Evolutionary conservation across 371 early-diverging fungal species (phyloP).

Genomic region (Mucor racemosus): DNA sequence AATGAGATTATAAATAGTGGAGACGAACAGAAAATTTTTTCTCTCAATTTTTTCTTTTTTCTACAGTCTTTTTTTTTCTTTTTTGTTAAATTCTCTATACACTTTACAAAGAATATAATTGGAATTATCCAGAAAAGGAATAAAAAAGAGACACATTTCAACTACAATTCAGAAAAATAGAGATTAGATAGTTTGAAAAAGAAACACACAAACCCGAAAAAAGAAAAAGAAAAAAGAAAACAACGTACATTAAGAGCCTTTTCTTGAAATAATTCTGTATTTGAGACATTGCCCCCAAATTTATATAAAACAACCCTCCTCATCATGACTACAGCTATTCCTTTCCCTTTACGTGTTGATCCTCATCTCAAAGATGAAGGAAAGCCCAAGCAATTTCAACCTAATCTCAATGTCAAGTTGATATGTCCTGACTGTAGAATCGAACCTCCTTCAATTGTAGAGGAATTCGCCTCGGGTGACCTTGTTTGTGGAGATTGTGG

Average conservation of each 20-base stretch:
- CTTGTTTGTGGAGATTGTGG: slow-evolving; percentile 98
- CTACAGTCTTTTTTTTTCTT: background rate
- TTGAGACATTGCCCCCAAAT: background rate
- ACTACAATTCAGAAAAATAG: too few relatives aligned
- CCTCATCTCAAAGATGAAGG: slow-evolving; percentile 32
- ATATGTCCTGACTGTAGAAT: slow-evolving; percentile 85
- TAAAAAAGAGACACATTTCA: too few relatives aligned
- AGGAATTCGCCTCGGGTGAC: slow-evolving; percentile 91
- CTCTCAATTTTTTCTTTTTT: background rate
- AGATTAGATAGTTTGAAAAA: too few relatives aligned
- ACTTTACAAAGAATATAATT: background rate
- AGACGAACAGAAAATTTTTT: background rate
- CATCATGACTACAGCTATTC: slow-evolving; percentile 38
- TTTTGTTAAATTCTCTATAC: background rate
- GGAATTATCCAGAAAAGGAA: too few relatives aligned
- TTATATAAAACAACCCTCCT: background rate
- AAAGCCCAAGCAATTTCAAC: slow-evolving; percentile 40
- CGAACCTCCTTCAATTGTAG: slow-evolving; percentile 93
- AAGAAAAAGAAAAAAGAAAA: too few relatives aligned
- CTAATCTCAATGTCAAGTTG: slow-evolving; percentile 69
- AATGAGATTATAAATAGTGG: background rate
- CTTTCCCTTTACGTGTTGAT: slow-evolving; percentile 38
- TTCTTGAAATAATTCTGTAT: too few relatives aligned
- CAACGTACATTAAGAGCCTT: too few relatives aligned
- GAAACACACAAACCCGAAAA: too few relatives aligned